Percentiles rank a stretch among this genome's conserved stretches.
phyloP scores from a whole-genome alignment of 345 rosid species.

The Populus nigra region DNA sequence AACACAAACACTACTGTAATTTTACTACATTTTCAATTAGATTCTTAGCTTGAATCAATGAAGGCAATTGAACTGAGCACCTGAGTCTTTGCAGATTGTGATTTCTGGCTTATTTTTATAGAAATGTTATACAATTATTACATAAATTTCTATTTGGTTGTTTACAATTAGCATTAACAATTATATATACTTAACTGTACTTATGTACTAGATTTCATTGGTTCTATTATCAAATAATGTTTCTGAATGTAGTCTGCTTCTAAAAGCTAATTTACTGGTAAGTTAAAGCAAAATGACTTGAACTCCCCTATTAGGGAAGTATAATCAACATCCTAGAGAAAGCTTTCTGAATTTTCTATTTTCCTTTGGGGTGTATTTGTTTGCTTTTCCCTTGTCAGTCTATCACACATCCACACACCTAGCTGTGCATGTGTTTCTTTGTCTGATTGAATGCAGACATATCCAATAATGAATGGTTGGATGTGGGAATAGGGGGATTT shows the following conservation, averaged over 20 bases:
- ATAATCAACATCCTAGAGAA: not conserved
- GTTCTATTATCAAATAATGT: not conserved
- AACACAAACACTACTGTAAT: not conserved
- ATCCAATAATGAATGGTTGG: not conserved
- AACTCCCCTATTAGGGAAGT: not conserved
- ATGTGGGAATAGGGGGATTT: not conserved
- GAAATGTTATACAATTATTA: not conserved
- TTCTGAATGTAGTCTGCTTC: not conserved
- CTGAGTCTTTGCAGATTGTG: not conserved
- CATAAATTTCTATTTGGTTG: not conserved
- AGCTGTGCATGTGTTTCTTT: not conserved
- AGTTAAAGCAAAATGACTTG: not conserved
- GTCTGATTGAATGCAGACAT: not conserved
- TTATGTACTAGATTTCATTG: not conserved
- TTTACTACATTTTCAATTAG: not conserved
- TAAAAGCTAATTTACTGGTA: not conserved
- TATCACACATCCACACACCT: not conserved
- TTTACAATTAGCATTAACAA: not conserved
- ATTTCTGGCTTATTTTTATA: not conserved
- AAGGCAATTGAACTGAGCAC: not conserved
- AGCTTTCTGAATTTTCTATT: not conserved
- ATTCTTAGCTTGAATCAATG: not conserved
- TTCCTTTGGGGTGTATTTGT: not conserved
- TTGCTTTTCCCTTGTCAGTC: not conserved
- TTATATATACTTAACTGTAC: not conserved